These are phyloP conservation scores for Ceratocystis eucalypticola DNA, from an alignment of 2,329 filamentous ascomycete genomes.

Conservation along the genomic window DNA sequence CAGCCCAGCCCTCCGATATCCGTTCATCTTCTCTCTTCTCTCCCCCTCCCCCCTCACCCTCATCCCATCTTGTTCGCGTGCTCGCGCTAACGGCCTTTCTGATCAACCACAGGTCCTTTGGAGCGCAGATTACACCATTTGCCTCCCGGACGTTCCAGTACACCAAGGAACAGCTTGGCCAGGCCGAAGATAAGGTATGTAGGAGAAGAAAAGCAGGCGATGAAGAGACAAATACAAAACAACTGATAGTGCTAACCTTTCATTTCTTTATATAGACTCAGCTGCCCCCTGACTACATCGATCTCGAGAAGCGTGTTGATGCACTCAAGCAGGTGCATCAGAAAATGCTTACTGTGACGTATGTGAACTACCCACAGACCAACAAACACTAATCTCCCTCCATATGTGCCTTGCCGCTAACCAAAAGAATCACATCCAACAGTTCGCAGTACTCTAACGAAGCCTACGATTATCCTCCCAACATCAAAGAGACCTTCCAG, in stretches of 20 bases:
- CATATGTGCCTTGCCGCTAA: background rate
- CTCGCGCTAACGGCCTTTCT: background rate
- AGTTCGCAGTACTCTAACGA: conserved; percentile 90
- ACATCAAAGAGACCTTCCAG: conserved; percentile 94
- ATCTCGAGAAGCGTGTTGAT: conserved; percentile 97
- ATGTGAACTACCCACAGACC: conserved; percentile 30
- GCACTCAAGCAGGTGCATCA: conserved; percentile 93
- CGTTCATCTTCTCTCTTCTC: background rate
- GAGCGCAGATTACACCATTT: conserved; percentile 79
- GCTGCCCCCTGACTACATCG: conserved; percentile 92
- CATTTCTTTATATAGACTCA: conserved; percentile 53
- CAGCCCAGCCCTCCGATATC: background rate
- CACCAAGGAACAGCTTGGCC: conserved; percentile 93
- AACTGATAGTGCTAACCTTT: background rate
- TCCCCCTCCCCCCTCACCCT: too few relatives aligned
- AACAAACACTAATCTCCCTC: background rate
- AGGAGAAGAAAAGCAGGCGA: background rate
- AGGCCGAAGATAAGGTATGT: conserved; percentile 78
- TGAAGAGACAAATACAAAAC: too few relatives aligned
- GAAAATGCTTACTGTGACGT: conserved; percentile 95
- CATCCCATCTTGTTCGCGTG: background rate
- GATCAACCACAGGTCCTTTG: conserved; percentile 37
- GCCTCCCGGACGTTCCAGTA: conserved; percentile 91
- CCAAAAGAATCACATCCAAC: conserved; percentile 17
- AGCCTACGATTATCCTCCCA: conserved; percentile 84